These are phyloP conservation scores for Pichia eremophila DNA, from an alignment of 805 yeast genomes.

Conservation along the genomic window DNA sequence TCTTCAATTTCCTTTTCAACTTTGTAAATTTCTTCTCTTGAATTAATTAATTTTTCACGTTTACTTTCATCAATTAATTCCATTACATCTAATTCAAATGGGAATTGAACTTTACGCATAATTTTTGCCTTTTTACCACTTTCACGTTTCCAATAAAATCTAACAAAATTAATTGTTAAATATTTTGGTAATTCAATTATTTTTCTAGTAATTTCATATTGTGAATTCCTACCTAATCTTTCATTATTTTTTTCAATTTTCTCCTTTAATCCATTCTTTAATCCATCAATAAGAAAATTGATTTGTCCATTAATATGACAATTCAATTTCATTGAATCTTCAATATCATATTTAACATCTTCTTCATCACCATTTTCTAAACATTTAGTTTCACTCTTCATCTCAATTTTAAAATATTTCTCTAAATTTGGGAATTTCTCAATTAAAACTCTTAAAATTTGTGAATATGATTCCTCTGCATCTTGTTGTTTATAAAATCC, in stretches of 20 bases:
- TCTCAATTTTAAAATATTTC: constrained; percentile 53
- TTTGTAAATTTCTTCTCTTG: constrained; percentile 69
- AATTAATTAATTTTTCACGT: constrained; percentile 52
- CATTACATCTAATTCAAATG: constrained; percentile 81
- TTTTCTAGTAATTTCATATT: constrained; percentile 48
- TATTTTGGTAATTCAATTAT: constrained; percentile 79
- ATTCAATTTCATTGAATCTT: constrained; percentile 61
- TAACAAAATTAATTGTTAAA: constrained; percentile 82
- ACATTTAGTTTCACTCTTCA: constrained; percentile 57
- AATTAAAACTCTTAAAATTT: constrained; percentile 48
- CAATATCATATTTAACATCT: constrained; percentile 36
- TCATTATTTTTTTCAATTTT: constrained; percentile 68
- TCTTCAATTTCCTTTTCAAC: constrained; percentile 69
- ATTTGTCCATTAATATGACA: constrained; percentile 85
- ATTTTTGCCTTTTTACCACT: constrained; percentile 87
- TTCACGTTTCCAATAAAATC: constrained; percentile 94
- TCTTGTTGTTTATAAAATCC: constrained; percentile 92
- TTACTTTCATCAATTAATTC: constrained; percentile 79
- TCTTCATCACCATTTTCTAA: constrained; percentile 42
- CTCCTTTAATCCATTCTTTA: constrained; percentile 65
- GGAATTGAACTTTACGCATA: constrained; percentile 88
- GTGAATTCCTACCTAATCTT: constrained; percentile 60
- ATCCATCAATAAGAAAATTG: constrained; percentile 82
- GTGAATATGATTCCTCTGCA: constrained; percentile 95
- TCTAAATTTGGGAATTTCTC: constrained; percentile 42